Evolutionary conservation across 2,329 filamentous ascomycete genomes (phyloP), one percentile per base, ranked within the genome.

Genomic region (Cryphonectria naterciae): DNA sequence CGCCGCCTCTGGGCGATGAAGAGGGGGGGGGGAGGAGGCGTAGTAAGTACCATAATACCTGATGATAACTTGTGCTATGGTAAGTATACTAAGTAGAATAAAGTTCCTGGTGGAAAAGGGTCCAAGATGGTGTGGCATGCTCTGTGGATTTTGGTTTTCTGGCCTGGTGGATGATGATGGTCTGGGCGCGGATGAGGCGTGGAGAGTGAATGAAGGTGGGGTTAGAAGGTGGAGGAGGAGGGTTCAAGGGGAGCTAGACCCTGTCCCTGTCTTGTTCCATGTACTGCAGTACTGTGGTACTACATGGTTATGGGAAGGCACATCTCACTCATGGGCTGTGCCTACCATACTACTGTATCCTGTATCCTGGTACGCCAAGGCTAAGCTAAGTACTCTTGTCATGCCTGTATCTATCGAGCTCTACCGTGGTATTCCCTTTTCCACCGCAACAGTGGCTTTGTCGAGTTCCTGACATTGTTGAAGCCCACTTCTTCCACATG

Each of bases 371-470:
- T 46, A 46, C 19, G 4, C 43, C 43, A 46, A 22, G 22, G 43
- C 43, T 19, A 32, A 32, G n/a, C 32, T 3, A 32, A 4, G 32
- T 32, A 46, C 43, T 22, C 49, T 49, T 28, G 52, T 54, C 25
- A 56, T 32, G n/a, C n/a, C 52, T 56, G 52, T 25, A 54, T 52
- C 52, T 54, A 10, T 25, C 52, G 2, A 32, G 32, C 32, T 32
- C 32, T 32, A 32, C 32, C 32, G 32, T 32, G 32, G 32, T 32
- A 32, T 32, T 28, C 52, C 17, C 32, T 15, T 61, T 61, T 39
- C 39, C 58, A 61, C 58, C 58, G 58, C 58, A 39, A 61, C 32
- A 61, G 58, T 61, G 58, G 35, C 58, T 39, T 61, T 61, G 58
- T n/a, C 35, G 19, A 39, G 32, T 37, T 28, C 17, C 56, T 49